A percentile compares a stretch with the other conserved stretches of the same genome.
Conservation (phyloP, 164 flowering plant species). For the Vitis amurensis region DNA sequence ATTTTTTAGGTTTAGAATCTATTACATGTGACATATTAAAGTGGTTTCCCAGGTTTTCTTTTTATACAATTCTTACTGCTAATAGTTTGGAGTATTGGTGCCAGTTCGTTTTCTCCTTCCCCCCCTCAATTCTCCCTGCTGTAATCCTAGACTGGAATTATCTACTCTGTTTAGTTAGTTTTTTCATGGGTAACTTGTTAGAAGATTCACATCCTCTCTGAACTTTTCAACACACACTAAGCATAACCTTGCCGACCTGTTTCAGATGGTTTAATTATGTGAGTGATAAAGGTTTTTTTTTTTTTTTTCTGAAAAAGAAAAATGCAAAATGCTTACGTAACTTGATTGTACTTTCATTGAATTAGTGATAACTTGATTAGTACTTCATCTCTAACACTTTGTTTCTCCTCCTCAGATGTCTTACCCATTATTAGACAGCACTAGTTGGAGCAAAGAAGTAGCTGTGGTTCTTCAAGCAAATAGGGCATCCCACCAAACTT, state of each 20-base stretch:
- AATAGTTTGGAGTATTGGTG: neutral
- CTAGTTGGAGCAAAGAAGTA: neutral
- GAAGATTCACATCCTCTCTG: neutral
- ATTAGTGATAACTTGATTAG: too few relatives aligned
- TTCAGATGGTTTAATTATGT: neutral
- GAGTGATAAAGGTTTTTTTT: neutral
- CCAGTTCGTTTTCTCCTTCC: neutral
- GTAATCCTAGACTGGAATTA: neutral
- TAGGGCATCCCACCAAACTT: neutral
- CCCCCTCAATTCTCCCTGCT: neutral
- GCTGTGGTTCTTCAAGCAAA: neutral
- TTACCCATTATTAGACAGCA: neutral
- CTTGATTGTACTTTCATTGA: neutral
- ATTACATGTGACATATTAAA: neutral
- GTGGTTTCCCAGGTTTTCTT: neutral
- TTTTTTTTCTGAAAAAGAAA: neutral
- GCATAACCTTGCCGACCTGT: neutral
- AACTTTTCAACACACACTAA: neutral
- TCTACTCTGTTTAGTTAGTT: neutral
- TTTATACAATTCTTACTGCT: neutral
- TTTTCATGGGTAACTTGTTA: neutral
- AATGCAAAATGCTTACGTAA: neutral
- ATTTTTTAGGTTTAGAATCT: neutral
- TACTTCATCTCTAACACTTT: neutral
- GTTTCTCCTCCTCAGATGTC: neutral